Base-by-base conservation (phyloP, 768 basidiomycete species). In the Kwoniella sp. region DNA sequence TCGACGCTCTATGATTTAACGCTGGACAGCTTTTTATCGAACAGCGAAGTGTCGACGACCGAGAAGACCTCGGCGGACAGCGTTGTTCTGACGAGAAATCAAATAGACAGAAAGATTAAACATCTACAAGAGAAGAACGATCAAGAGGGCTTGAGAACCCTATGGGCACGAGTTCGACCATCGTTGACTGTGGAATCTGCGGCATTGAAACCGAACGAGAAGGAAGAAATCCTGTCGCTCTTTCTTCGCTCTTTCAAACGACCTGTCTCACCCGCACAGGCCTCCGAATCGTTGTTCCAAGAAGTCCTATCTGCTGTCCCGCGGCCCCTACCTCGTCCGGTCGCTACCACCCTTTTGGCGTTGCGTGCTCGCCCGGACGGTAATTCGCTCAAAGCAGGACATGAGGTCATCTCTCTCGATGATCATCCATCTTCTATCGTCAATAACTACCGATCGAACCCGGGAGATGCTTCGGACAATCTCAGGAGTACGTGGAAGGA, bases 401-500 rank as follows among this genome's bases (percentile, higher is more conserved):
- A 58, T 13, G 66, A 68, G 25, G 56, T 68, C 0, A 17, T 50
- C 2, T 59, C 63, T 17, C 63, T 65, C 4, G 57, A 65, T 45
- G 34, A 65, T 37, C 57, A 58, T 29, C 57, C 26, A 52, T 64
- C 34, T 20, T 13, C 56, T 41, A 26, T 28, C 2, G 13, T 50
- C 48, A 45, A 45, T 11, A 45, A 3, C n/a, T n/a, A n/a, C n/a
- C n/a, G n/a, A n/a, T n/a, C n/a, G 4, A 3, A 26, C 28, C 17
- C 34, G 0, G 56, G 51, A 25, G 41, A 50, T 29, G 58, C 58
- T 23, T 78, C 84, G 17, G 82, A 83, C 2, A 84, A 87, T 58
- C 86, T 89, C 12, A 79, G 87, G 52, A 81, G 81, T 9, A 84
- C 85, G 0, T 93, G 91, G 90, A 77, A 84, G 37, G 75, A 83